phyloP scores from a whole-genome alignment of 1,139 yeast species.

The Sugiyamaella novakii region DNA sequence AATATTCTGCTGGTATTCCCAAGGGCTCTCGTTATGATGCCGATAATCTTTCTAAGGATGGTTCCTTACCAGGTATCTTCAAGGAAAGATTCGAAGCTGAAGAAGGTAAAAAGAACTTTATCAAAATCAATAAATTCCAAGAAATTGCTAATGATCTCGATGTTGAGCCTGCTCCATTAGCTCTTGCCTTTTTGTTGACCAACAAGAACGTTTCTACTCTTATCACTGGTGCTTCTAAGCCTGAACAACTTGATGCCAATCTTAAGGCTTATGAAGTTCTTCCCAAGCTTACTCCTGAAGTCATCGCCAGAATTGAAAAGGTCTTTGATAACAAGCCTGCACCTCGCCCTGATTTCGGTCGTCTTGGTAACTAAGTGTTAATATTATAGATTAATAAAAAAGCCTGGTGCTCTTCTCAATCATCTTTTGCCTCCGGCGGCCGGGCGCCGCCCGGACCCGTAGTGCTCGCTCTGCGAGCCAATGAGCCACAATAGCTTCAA shows the following conservation, averaged over 20 bases:
- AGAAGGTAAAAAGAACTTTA: slow-evolving; percentile 35
- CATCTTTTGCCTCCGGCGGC: neutral
- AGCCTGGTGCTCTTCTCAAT: neutral
- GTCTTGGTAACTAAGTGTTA: slow-evolving; percentile 7
- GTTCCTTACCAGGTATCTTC: slow-evolving; percentile 26
- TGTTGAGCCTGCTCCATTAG: slow-evolving; percentile 37
- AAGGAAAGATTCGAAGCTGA: slow-evolving; percentile 27
- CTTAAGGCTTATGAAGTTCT: slow-evolving; percentile 40
- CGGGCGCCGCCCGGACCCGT: neutral
- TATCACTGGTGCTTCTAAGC: slow-evolving; percentile 42
- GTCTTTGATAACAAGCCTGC: slow-evolving; percentile 39
- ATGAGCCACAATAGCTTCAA: too few species aligned
- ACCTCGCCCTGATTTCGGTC: slow-evolving; percentile 27
- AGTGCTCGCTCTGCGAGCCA: too few species aligned
- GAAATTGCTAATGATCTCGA: slow-evolving; percentile 37
- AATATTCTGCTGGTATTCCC: slow-evolving; percentile 37
- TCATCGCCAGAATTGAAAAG: slow-evolving; percentile 38
- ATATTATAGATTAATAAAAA: too few species aligned
- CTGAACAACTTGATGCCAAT: slow-evolving; percentile 41
- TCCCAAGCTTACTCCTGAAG: slow-evolving; percentile 37
- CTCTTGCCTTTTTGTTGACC: slow-evolving; percentile 40
- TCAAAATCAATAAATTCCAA: slow-evolving; percentile 33
- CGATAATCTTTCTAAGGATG: slow-evolving; percentile 18
- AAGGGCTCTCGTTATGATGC: slow-evolving; percentile 33
- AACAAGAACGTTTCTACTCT: slow-evolving; percentile 41